Evolutionary conservation across 202 grass and related monocot species (phyloP), one percentile per base, ranked within the genome.

Genomic region (Miscanthus sacchariflorus): DNA sequence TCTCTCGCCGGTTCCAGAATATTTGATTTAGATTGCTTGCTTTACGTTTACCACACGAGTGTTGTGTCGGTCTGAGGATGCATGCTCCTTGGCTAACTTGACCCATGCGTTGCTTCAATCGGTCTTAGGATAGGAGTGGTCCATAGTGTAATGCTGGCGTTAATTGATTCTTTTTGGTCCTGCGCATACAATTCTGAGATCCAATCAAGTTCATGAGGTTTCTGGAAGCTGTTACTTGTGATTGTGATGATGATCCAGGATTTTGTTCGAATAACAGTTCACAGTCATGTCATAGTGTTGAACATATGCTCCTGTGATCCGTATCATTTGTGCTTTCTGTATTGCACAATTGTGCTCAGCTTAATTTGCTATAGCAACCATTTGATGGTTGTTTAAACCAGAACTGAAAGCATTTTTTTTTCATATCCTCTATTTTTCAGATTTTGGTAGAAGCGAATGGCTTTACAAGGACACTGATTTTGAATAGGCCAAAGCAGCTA

Each of bases 401-500:
- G 59, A 78, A 15, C n/a, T n/a, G n/a, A n/a, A n/a, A n/a, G n/a
- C 6, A 5, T 66, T 81, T 58, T 33, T 63, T 43, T 63, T 7
- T 0, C 21, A 4, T 18, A 13, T 44, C 19, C 36, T 90, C 25
- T 68, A 56, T 67, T 91, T 86, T 10, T 49, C 80, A 96, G 97
- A 86, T 99, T 91, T 83, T 99, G 79, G 86, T 92, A 64, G 88
- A 99, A 92, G 82, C 66, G 90, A 90, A 92, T 89, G 97, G 91
- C 18, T 92, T 36, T 48, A 93, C 93, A 85, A 91, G 97, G 74
- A 92, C 92, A 77, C 82, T 99, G 81, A 87, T 92, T 44, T 64
- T 99, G 68, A 99, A 99, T 84, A 93, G 94, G 74, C 92, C 94
- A 92, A 93, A 43, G 68, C 97, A 93, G 82, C 81, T 99, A 63